Percentiles rank a stretch among this genome's conserved stretches.
Conservation (phyloP, 148 eudicot genomes). For the Rhododendron mucronatum region DNA sequence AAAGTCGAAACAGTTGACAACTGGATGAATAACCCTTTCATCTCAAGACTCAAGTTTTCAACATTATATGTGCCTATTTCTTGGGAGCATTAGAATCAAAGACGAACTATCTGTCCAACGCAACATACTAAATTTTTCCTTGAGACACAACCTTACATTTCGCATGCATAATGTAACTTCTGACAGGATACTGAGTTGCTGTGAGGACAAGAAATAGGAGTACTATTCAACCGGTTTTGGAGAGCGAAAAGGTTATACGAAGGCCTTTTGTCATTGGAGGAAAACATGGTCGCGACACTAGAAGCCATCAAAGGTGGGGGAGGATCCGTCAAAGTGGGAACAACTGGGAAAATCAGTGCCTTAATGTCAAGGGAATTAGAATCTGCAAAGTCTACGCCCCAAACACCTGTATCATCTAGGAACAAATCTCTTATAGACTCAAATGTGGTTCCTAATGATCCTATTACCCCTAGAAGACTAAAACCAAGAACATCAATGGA, state of each 20-base stretch:
- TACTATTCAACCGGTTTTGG: not conserved
- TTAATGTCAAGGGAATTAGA: conserved; percentile 73
- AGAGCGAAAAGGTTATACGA: not conserved
- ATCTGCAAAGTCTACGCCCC: conserved; percentile 29
- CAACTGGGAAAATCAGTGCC: conserved; percentile 66
- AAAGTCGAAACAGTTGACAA: not conserved
- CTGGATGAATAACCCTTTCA: not conserved
- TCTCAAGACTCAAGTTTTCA: not conserved
- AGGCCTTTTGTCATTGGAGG: not conserved
- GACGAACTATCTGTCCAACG: not conserved
- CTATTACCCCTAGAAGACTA: conserved; percentile 25
- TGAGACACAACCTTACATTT: not conserved
- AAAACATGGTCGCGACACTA: conserved; percentile 58
- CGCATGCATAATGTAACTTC: not conserved
- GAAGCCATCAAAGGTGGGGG: conserved; percentile 82
- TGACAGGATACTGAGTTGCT: conserved; percentile 6
- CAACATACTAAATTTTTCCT: not conserved
- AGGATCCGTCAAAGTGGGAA: conserved; percentile 80
- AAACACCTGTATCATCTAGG: conserved; percentile 16
- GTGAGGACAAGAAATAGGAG: not conserved
- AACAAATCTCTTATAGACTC: conserved; percentile 14
- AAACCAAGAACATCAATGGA: conserved; percentile 41
- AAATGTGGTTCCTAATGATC: conserved; percentile 13
- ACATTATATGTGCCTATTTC: not conserved
- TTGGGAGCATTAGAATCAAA: not conserved